These are phyloP conservation scores for Gossypium raimondii DNA, from an alignment of 345 rosid species.

Conservation along the genomic window DNA sequence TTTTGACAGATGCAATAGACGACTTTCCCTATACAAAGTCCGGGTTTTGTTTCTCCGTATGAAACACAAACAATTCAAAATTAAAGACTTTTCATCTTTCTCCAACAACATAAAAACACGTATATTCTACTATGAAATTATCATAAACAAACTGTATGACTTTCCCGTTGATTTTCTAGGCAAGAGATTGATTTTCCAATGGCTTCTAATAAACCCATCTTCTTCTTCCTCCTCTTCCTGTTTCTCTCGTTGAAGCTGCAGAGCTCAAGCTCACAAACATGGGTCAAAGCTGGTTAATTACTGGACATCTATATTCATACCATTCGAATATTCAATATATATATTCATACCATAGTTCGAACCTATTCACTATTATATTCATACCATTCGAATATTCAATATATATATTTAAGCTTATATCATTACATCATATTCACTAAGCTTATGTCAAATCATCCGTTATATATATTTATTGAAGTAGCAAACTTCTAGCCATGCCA, in stretches of 20 bases:
- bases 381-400: too few species aligned
- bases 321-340: too few species aligned
- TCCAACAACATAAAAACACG: background rate
- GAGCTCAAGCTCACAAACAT: slow-evolving; percentile 11
- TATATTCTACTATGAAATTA: background rate
- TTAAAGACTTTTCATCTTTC: background rate
- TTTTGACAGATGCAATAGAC: too few species aligned
- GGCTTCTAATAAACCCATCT: background rate
- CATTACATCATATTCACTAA: too few species aligned
- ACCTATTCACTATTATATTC: too few species aligned
- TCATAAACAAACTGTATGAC: background rate
- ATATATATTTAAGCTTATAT: too few species aligned
- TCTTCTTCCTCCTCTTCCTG: background rate
- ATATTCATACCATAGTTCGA: too few species aligned
- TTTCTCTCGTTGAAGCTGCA: background rate
- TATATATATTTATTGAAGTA: too few species aligned
- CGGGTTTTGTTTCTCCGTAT: background rate
- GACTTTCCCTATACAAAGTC: background rate
- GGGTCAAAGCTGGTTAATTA: slow-evolving; percentile 60
- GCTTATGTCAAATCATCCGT: too few species aligned
- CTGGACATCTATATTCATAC: slow-evolving; percentile 31
- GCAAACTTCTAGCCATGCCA: too few species aligned
- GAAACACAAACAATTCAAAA: background rate
- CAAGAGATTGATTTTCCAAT: slow-evolving; percentile 3
- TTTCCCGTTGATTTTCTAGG: background rate